phyloP scores from a whole-genome alignment of 208 protist species.

The Angomonas deanei region DNA sequence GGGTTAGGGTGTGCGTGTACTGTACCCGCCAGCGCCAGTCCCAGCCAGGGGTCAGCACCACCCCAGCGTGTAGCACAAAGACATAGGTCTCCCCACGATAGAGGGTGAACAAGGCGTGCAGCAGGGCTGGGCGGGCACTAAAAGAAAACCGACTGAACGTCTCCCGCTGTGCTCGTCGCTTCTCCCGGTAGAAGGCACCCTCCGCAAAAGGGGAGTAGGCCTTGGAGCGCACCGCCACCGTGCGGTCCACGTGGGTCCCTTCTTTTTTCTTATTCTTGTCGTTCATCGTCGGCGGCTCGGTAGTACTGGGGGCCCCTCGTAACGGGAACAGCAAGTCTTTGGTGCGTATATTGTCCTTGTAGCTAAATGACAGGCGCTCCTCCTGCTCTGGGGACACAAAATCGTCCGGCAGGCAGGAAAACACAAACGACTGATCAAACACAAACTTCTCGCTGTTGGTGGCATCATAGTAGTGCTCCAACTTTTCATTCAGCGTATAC shows the following conservation, averaged over 20 bases:
- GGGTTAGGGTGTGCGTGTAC: conserved; percentile 18
- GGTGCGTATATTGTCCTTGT: conserved; percentile 27
- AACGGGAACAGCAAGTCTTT: conserved; percentile 13
- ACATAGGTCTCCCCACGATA: conserved; percentile 45
- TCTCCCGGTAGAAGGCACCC: background rate
- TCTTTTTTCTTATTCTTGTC: no score
- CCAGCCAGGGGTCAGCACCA: conserved; percentile 19
- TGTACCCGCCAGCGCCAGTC: conserved; percentile 20
- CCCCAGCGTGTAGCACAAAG: conserved; percentile 17
- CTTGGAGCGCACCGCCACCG: no score
- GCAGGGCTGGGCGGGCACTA: conserved; percentile 1
- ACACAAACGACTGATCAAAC: conserved; percentile 4
- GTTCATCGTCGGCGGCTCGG: background rate
- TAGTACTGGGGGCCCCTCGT: background rate
- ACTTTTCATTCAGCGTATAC: background rate
- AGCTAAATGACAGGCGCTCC: conserved; percentile 21
- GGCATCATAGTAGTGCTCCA: background rate
- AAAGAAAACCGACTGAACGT: no score
- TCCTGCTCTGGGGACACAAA: background rate
- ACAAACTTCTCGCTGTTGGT: conserved; percentile 2
- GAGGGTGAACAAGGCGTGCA: conserved; percentile 12
- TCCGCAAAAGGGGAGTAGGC: background rate
- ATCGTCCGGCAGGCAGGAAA: conserved; percentile 5
- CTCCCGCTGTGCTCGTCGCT: no score
- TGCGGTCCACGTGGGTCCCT: no score